Base-by-base conservation (phyloP, 257 asterid genomes). In the Avicennia marina region DNA sequence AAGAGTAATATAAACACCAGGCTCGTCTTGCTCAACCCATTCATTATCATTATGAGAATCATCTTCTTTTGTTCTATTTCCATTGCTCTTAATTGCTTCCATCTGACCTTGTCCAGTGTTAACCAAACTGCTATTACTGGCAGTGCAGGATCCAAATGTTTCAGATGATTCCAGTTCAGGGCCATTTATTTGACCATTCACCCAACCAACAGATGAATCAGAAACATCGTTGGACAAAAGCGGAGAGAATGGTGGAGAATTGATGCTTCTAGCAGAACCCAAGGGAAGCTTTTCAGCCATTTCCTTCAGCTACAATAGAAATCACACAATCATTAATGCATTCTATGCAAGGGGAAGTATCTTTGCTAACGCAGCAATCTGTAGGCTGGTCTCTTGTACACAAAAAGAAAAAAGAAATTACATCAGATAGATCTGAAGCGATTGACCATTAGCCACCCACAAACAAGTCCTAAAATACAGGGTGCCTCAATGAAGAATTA, bases 21-120 rank as follows among this genome's bases (percentile, higher is more conserved):
- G 79, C 62, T 85, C 94, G 41, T 85, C 94, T 72, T 85, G 90
- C 70, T 85, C 94, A 20, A 85, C 87, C 90, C 90, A 85, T 66
- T 85, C 94, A 52, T 69, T 84, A 50, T 79, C 85, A 68, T 26
- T 72, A 51, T 67, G 82, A 55, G 76, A 38, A 50, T 78, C 94
- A 58, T 64, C 46, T 70, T 81, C 94, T 58, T 67, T 75, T 29
- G 64, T 58, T 60, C 78, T 74, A 57, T 64, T 71, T 26, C 79
- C 78, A 58, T 63, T 77, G 67, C 77, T 84, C 42, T 58, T 52
- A 11, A 51, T 55, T 49, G 80, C 73, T 51, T 84, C 94, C 21
- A 76, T 49, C n/a, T n/a, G n/a, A n/a, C n/a, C n/a, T 43, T 76
- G 65, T 59, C 73, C 74, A 52, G 33, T 67, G 62, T 67, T 77